Base-by-base conservation (phyloP, 768 basidiomycete species). In the Hydnum rufescens region DNA sequence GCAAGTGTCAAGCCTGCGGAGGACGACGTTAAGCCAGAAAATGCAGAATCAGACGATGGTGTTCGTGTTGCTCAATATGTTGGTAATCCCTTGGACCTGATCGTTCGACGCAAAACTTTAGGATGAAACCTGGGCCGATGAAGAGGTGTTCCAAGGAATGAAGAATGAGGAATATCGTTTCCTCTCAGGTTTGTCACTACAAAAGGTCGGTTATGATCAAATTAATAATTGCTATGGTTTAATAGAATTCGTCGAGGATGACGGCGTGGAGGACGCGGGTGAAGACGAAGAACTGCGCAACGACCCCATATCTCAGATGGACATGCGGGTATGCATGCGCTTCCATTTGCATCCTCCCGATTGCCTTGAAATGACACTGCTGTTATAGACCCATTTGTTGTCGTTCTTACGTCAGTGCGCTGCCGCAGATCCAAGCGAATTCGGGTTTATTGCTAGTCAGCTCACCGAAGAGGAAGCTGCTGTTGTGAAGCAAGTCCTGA, bases 111-210 rank as follows among this genome's bases (percentile, higher is more conserved):
- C n/a, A 39, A 39, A 13, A 13, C 22, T 64, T 28, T 63, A 86
- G 72, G 83, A 89, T 57, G 87, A 87, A 31, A 86, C 87, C n/a
- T 97, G 93, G 93, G 74, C 76, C 5, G 90, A 95, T 59, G 89
- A 90, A 61, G 89, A 85, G 47, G 64, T 73, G 31, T 67, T 75
- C 48, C 73, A 76, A 59, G 67, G 68, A 4, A 66, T 72, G 59
- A 82, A 77, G 59, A 69, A 77, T 49, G 82, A 84, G n/a, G 82
- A 87, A 59, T 77, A 85, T 57, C 76, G 78, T 23, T 86, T 78
- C 69, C 67, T 95, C 32, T 88, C 88, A 3, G 64, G 68, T 68
- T 53, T 43, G 66, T 43, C 18, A 4, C 19, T 23, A 28, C 22
- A 18, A 18, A 8, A 8, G 16, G 32, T 23, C 29, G 30, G 55